These are phyloP conservation scores for Lolium multiflorum DNA, from an alignment of 176 grass and related monocot genomes.

Conservation along the genomic window DNA sequence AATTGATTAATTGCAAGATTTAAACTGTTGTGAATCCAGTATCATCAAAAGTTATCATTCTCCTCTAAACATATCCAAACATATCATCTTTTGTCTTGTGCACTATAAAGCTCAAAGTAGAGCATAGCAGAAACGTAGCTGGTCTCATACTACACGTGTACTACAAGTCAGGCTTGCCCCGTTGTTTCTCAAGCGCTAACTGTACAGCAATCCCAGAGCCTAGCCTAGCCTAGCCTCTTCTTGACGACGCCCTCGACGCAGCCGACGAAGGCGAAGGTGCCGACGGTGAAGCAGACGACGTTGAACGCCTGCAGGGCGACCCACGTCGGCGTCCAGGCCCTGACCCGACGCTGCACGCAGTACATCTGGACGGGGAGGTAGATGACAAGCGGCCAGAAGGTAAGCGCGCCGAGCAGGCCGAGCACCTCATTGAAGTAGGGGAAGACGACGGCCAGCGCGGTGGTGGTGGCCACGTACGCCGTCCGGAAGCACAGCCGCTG, in stretches of 20 bases:
- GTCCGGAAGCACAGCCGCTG: conserved; percentile 65
- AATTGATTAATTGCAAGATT: no score
- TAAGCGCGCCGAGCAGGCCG: conserved; percentile 63
- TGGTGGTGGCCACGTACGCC: conserved; percentile 66
- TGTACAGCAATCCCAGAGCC: background rate
- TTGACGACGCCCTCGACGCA: conserved; percentile 60
- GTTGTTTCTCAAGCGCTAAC: background rate
- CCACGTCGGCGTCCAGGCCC: conserved; percentile 57
- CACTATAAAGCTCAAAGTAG: no score
- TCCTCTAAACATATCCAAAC: no score
- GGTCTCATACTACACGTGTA: no score
- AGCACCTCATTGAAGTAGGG: conserved; percentile 90
- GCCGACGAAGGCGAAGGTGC: conserved; percentile 67
- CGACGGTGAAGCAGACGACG: conserved; percentile 51
- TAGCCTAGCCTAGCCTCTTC: conserved; percentile 43
- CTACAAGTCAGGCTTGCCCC: no score
- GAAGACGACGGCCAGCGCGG: conserved; percentile 66
- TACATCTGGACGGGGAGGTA: conserved; percentile 89
- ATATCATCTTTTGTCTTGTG: no score
- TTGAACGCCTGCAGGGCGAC: conserved; percentile 52
- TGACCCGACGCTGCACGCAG: conserved; percentile 59
- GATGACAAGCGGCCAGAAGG: conserved; percentile 71
- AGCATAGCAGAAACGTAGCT: no score
- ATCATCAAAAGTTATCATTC: no score
- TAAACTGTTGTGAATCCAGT: no score